These are phyloP conservation scores for Leishmania tropica DNA, from an alignment of 208 protist genomes.

Conservation along the genomic window DNA sequence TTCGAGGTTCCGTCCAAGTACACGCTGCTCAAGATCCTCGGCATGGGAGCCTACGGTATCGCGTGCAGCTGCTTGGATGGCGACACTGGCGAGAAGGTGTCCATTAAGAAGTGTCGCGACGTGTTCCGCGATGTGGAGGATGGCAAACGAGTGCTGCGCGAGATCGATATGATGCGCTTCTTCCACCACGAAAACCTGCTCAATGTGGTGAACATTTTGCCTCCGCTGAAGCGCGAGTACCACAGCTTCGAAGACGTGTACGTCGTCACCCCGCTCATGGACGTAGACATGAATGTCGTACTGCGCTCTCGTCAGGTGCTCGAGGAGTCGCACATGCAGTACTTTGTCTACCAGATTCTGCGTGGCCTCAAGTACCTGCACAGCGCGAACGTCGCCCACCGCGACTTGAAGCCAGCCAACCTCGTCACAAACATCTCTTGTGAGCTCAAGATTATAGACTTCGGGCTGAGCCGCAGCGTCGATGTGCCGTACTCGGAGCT, in stretches of 20 bases:
- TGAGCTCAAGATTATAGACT: slow-evolving; percentile 92
- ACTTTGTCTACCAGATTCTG: slow-evolving; percentile 90
- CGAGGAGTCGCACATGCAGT: slow-evolving; percentile 84
- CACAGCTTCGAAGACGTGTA: slow-evolving; percentile 95
- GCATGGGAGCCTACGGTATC: slow-evolving; percentile 96
- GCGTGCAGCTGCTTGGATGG: slow-evolving; percentile 92
- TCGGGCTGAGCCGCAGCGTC: slow-evolving; percentile 89
- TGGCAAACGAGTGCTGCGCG: slow-evolving; percentile 91
- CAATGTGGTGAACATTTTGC: slow-evolving; percentile 94
- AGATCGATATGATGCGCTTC: slow-evolving; percentile 94
- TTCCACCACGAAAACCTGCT: slow-evolving; percentile 94
- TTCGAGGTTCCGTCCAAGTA: slow-evolving; percentile 85
- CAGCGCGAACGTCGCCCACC: slow-evolving; percentile 88
- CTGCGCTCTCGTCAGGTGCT: slow-evolving; percentile 92
- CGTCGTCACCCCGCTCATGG: slow-evolving; percentile 97
- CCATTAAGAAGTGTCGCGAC: slow-evolving; percentile 91
- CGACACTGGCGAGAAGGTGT: slow-evolving; percentile 84
- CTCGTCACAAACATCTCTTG: slow-evolving; percentile 88
- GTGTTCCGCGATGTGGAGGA: slow-evolving; percentile 92
- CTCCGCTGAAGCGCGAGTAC: slow-evolving; percentile 81
- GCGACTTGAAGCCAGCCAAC: slow-evolving; percentile 92
- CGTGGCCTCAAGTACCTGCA: slow-evolving; percentile 91
- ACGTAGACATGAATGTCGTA: slow-evolving; percentile 96
- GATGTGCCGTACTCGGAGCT: slow-evolving; percentile 78
- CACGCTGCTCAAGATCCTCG: slow-evolving; percentile 89